A percentile compares a stretch with the other conserved stretches of the same genome.
Evolutionary conservation across 129 eudicot species (phyloP).

Genomic region (Lactuca saligna): DNA sequence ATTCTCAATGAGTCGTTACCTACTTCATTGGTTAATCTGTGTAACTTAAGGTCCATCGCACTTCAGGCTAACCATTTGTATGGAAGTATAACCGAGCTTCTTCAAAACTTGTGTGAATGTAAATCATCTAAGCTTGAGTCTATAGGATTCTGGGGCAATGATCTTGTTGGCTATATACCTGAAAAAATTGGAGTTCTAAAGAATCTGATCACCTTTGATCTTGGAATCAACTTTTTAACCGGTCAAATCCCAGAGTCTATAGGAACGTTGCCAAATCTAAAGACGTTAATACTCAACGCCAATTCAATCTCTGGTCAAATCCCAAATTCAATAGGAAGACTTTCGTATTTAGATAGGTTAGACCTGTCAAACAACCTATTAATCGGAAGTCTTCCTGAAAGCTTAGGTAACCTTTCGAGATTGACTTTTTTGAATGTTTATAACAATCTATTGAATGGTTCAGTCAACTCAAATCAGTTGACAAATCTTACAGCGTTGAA

Average conservation of each 20-base stretch:
- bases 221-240: constrained; percentile 16
- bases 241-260: constrained; percentile 31
- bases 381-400: constrained; percentile 10
- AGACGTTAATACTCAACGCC: constrained; percentile 1
- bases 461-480: constrained; percentile 26
- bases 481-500: constrained; percentile 18
- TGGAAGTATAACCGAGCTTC: constrained; percentile 24
- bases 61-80: constrained; percentile 18
- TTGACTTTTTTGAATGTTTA: background rate
- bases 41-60: constrained; percentile 18
- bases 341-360: constrained; percentile 12
- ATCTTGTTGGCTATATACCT: constrained; percentile 26
- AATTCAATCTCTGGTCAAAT: constrained; percentile 9
- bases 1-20: constrained; percentile 11
- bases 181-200: constrained; percentile 16
- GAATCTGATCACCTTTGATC: constrained; percentile 23
- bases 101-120: constrained; percentile 21
- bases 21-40: constrained; percentile 10
- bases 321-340: constrained; percentile 12
- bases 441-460: constrained; percentile 30
- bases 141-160: constrained; percentile 16
- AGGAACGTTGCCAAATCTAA: constrained; percentile 14
- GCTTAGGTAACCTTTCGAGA: constrained; percentile 19
- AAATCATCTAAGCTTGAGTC: constrained; percentile 24
- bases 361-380: constrained; percentile 16